A percentile compares a stretch with the other conserved stretches of the same genome.
Evolutionary conservation across 73 alveolate species (phyloP).

Genomic region (Durusdinium trenchii): DNA sequence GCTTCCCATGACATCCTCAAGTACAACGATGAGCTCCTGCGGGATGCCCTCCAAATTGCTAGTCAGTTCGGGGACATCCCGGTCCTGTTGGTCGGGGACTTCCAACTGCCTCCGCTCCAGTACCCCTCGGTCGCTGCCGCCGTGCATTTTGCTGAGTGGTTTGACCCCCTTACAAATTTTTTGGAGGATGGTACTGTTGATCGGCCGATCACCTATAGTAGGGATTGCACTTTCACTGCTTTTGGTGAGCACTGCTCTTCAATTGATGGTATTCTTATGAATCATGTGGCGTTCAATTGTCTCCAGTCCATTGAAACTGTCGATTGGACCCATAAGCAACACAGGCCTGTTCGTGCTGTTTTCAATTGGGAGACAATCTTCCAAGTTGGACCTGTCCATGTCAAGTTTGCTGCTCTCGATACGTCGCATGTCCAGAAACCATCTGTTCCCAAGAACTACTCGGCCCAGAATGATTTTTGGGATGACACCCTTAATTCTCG

Average conservation of each 20-base stretch:
- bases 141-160: not conserved
- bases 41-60: not conserved
- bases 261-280: not conserved
- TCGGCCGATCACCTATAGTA: not conserved
- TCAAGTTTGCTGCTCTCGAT: not conserved
- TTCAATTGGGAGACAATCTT: not conserved
- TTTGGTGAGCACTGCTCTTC: not conserved
- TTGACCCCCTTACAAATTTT: not conserved
- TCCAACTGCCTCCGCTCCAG: not conserved
- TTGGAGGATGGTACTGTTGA: not conserved
- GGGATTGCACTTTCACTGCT: not conserved
- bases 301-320: not conserved
- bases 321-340: not conserved
- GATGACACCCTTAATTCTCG: not conserved
- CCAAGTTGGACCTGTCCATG: not conserved
- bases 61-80: not conserved
- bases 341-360: not conserved
- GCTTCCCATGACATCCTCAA: not conserved
- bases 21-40: not conserved
- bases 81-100: not conserved
- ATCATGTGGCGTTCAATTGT: not conserved
- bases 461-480: too few relatives aligned
- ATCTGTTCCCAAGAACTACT: too few relatives aligned
- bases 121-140: not conserved
- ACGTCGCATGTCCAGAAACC: not conserved